A percentile compares a stretch with the other conserved stretches of the same genome.
Conservation (phyloP, 2,329 filamentous ascomycete genomes). For the Chrysoporthe cubensis region DNA sequence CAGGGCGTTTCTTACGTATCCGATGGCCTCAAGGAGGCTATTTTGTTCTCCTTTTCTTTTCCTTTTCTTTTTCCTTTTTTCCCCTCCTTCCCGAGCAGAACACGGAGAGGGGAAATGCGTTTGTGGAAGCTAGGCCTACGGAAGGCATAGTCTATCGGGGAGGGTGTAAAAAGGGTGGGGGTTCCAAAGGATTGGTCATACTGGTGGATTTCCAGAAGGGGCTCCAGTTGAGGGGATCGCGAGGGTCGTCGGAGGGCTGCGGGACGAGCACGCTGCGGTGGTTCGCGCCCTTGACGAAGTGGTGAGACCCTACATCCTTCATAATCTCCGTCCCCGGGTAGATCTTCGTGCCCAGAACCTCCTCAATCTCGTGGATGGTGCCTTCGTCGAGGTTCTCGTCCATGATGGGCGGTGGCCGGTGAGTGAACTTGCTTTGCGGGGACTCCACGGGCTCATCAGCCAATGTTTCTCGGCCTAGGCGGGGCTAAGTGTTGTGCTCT, state of each 20-base stretch:
- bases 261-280: constrained; percentile 53
- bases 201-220: constrained; percentile 47
- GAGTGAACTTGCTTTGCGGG: not conserved
- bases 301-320: constrained; percentile 60
- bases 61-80: not conserved
- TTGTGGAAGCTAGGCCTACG: too few relatives aligned
- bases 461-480: not conserved
- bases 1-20: too few relatives aligned
- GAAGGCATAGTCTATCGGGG: too few relatives aligned
- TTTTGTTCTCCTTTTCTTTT: not conserved
- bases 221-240: constrained; percentile 55
- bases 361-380: constrained; percentile 30
- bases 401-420: constrained; percentile 12
- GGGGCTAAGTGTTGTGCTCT: not conserved
- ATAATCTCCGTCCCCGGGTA: constrained; percentile 45
- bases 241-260: constrained; percentile 49
- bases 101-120: too few relatives aligned
- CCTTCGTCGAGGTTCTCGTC: constrained; percentile 36
- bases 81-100: too few relatives aligned
- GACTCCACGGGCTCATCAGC: not conserved
- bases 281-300: constrained; percentile 61
- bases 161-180: too few relatives aligned
- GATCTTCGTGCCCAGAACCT: constrained; percentile 39
- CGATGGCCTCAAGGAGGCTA: too few relatives aligned
- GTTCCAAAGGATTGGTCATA: not conserved